Base-by-base conservation (phyloP, 305 asterid species). In the Fraxinus dipetala region DNA sequence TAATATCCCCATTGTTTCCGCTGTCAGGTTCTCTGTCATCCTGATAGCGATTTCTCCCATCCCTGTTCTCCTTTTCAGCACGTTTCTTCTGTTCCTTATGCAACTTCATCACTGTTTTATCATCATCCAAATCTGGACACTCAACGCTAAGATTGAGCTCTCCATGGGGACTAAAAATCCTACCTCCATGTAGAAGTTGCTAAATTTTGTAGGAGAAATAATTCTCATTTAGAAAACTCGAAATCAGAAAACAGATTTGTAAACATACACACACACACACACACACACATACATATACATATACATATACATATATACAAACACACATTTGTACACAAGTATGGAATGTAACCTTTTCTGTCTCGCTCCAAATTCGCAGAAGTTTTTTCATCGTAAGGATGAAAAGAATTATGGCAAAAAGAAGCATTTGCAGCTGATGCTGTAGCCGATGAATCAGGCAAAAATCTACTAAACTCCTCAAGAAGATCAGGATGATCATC, bases 31-130 rank as follows among this genome's bases (percentile, higher is more conserved):
- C 97, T 85, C 89, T 86, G 76, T 88, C 94, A 82, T 93, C 97
- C 86, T 78, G 95, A 85, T 90, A 96, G 77, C 91, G 90, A 77
- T 82, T 89, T 89, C 93, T 91, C 91, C 88, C 85, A 31, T 93
- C 97, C 91, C 89, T 87, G 82, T 75, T 92, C 85, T 95, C 98
- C 87, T 87, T 93, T 35, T 94, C 99, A 45, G 78, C 83, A 72
- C 91, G 96, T 89, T 88, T 91, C 91, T 92, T 96, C 81, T 91
- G 95, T 86, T 94, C 98, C 84, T 90, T 94, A 84, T 89, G 97
- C 88, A 96, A 76, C 88, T 91, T 94, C 85, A 89, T 56, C 79
- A 80, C 87, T 45, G 93, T 82, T 85, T 93, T 96, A 86, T 92
- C 97, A 84, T 90, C 98, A 78, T 92, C 97, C 43, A 88, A 85